phyloP scores from a whole-genome alignment of 768 basidiomycete genomes.

The Pleurotus tuoliensis region DNA sequence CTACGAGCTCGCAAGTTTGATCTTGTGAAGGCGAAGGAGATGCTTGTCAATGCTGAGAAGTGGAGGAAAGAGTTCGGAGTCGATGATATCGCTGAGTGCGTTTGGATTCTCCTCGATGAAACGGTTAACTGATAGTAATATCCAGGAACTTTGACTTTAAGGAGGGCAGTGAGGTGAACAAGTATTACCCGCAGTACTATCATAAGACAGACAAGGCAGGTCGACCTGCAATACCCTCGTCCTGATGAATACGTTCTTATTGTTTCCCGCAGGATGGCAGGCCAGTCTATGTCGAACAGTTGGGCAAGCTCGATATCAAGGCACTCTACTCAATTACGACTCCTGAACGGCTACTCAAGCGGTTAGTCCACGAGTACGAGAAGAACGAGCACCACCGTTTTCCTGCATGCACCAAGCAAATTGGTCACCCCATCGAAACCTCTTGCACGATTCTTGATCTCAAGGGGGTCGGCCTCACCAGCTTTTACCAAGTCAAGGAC shows the following conservation, averaged over 20 bases:
- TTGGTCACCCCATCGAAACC: slow-evolving; percentile 91
- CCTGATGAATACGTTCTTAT: background rate
- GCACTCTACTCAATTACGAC: slow-evolving; percentile 81
- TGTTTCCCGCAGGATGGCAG: slow-evolving; percentile 69
- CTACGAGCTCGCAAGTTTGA: slow-evolving; percentile 93
- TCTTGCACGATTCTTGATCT: slow-evolving; percentile 98
- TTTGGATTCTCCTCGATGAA: slow-evolving; percentile 8
- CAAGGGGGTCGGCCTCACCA: slow-evolving; percentile 58
- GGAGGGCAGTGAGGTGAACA: slow-evolving; percentile 59
- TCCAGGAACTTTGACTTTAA: slow-evolving; percentile 80
- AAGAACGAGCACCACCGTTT: slow-evolving; percentile 77
- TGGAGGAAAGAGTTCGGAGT: slow-evolving; percentile 89
- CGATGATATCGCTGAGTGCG: slow-evolving; percentile 67
- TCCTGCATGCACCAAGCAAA: slow-evolving; percentile 66
- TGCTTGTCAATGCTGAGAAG: slow-evolving; percentile 78
- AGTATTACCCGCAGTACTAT: slow-evolving; percentile 94
- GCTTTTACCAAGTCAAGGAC: slow-evolving; percentile 90
- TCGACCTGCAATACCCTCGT: background rate
- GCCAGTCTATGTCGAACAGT: slow-evolving; percentile 91
- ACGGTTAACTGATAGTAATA: background rate
- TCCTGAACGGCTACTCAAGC: slow-evolving; percentile 81
- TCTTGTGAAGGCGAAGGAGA: slow-evolving; percentile 71
- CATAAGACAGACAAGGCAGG: slow-evolving; percentile 93
- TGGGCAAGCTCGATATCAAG: slow-evolving; percentile 83
- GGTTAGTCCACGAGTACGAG: slow-evolving; percentile 92